phyloP scores from a whole-genome alignment of 2,329 filamentous ascomycete species.

The Phialemoniopsis sp. region DNA sequence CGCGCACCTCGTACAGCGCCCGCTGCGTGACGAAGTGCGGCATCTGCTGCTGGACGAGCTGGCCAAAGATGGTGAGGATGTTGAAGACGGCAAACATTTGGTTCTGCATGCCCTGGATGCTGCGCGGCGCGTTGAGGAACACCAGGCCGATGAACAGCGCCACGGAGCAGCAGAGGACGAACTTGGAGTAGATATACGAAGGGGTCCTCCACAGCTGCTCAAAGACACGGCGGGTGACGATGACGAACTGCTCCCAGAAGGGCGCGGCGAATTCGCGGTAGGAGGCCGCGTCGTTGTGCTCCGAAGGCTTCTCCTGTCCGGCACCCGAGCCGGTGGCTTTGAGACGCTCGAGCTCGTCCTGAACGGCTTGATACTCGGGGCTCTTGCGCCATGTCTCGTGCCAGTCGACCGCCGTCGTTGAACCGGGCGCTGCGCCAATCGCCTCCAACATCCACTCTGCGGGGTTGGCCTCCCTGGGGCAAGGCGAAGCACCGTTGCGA shows the following conservation, averaged over 20 bases:
- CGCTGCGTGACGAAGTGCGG: conserved; percentile 67
- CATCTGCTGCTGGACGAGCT: conserved; percentile 63
- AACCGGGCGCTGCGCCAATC: conserved; percentile 36
- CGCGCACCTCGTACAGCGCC: conserved; percentile 65
- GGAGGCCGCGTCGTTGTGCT: conserved; percentile 31
- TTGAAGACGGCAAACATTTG: conserved; percentile 70
- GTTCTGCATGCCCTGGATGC: conserved; percentile 65
- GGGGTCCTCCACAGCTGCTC: conserved; percentile 72
- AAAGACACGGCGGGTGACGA: conserved; percentile 60
- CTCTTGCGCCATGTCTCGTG: conserved; percentile 25
- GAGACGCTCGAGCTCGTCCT: conserved; percentile 18
- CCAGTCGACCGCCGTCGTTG: conserved; percentile 30
- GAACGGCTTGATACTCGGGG: conserved; percentile 20
- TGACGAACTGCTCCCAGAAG: conserved; percentile 54
- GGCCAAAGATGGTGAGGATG: conserved; percentile 64
- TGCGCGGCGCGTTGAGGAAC: conserved; percentile 57
- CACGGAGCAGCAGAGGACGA: conserved; percentile 45
- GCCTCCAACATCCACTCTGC: conserved; percentile 62
- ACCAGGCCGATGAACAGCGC: conserved; percentile 67
- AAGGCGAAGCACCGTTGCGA: conserved; percentile 51
- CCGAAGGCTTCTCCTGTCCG: conserved; percentile 15
- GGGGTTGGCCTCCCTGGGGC: conserved; percentile 58
- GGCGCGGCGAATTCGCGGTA: conserved; percentile 67
- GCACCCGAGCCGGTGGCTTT: conserved; percentile 16
- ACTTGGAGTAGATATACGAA: conserved; percentile 68